Evolutionary conservation across 75 land plant species (phyloP), one percentile per base, ranked within the genome.

Genomic region (Sequoiadendron giganteum): DNA sequence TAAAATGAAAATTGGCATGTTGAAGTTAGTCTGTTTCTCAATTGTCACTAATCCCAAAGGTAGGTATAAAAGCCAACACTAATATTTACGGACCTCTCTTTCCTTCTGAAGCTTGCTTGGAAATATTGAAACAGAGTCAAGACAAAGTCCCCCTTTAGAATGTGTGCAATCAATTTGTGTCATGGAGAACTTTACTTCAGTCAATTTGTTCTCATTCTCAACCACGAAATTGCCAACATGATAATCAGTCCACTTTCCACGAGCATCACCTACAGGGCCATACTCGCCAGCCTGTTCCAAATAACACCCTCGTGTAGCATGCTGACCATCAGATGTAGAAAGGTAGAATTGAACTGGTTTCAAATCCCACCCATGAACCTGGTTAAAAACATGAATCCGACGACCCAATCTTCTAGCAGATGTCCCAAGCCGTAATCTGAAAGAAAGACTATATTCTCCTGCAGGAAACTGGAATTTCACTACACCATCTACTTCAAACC

Each of bases 401-500:
- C 96, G 91, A 15, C 95, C 94, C 34, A 93, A 92, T 87, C 95
- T 89, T 70, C 87, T 93, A n/a, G 87, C 86, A 73, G 85, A 89
- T 55, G 72, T 90, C 52, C 95, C 97, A 73, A 95, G 93, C 58
- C 92, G 94, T 61, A 97, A 88, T 85, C 97, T 94, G 90, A 94
- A 95, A 43, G 90, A 93, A 21, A 96, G 88, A 58, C 93, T 91
- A 89, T 97, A 97, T 30, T 87, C 76, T 68, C 93, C 98, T 52
- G 97, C 86, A 56, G 96, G 92, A 52, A 97, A 91, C 30, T 87
- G 90, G 42, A 93, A 93, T 73, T 91, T 93, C 30, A 95, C 86
- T 38, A 56, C 47, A 18, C 98, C 98, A 80, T 90, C 92, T 38
- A 95, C 93, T 86, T 97, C 96, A 87, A 97, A 94, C 98, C 98